These are phyloP conservation scores for Nakazawaea laoshanensis DNA, from an alignment of 805 yeast genomes.

Conservation along the genomic window DNA sequence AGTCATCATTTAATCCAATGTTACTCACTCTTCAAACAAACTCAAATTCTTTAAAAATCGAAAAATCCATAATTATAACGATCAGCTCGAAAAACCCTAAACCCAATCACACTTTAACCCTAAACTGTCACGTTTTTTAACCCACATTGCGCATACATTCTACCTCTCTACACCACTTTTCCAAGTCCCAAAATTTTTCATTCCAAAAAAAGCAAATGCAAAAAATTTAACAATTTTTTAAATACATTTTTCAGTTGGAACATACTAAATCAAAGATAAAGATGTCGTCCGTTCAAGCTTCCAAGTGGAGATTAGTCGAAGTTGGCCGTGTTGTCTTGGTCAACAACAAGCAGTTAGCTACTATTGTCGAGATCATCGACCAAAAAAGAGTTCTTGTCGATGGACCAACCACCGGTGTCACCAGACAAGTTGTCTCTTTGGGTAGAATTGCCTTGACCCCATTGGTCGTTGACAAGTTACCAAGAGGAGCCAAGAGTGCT, in stretches of 20 bases:
- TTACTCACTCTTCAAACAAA: not conserved
- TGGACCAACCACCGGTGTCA: conserved; percentile 85
- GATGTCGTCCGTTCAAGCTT: conserved; percentile 84
- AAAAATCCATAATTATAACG: too few relatives aligned
- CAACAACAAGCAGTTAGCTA: conserved; percentile 87
- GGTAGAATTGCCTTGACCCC: conserved; percentile 90
- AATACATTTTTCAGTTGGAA: too few relatives aligned
- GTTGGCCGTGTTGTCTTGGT: conserved; percentile 97
- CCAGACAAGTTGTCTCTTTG: conserved; percentile 87
- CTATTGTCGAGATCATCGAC: conserved; percentile 97
- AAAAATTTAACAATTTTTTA: too few relatives aligned
- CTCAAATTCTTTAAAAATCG: too few relatives aligned
- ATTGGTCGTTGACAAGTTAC: conserved; percentile 71
- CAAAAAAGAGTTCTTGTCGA: conserved; percentile 97
- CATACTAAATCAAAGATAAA: conserved; percentile 11
- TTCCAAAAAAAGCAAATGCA: too few relatives aligned
- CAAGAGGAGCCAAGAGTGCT: conserved; percentile 91
- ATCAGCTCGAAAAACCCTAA: too few relatives aligned
- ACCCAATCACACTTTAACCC: too few relatives aligned
- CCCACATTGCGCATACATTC: too few relatives aligned
- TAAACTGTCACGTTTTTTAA: too few relatives aligned
- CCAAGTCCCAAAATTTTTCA: too few relatives aligned
- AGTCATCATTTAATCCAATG: conserved; percentile 11
- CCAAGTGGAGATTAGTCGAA: conserved; percentile 99
- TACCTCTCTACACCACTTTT: too few relatives aligned